Evolutionary conservation across 495 filamentous ascomycete species (phyloP).

Genomic region (Neurospora sp.): DNA sequence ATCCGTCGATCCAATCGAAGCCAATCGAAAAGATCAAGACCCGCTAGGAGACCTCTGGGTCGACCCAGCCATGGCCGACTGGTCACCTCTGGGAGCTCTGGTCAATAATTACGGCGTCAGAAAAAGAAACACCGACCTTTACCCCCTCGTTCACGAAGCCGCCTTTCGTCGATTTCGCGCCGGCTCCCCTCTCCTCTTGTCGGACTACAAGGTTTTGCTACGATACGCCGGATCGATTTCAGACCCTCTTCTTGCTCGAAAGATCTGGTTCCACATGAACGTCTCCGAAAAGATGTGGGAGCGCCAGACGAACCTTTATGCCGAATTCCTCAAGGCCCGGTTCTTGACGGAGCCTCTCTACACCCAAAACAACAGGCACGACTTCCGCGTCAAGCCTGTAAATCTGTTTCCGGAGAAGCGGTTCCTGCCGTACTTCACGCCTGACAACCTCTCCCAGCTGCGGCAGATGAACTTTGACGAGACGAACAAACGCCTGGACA

Average conservation of each 20-base stretch:
- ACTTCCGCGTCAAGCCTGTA: conserved; percentile 20
- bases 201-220: conserved; percentile 24
- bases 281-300: conserved; percentile 1
- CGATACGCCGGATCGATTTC: conserved; percentile 26
- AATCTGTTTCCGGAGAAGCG: conserved; percentile 14
- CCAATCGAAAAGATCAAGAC: conserved; percentile 17
- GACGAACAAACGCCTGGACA: conserved; percentile 3
- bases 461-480: conserved; percentile 8
- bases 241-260: conserved; percentile 10
- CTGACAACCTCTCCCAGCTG: background rate
- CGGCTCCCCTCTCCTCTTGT: conserved; percentile 11
- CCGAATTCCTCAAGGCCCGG: conserved; percentile 26
- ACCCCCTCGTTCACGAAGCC: conserved; percentile 13
- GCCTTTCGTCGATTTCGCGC: conserved; percentile 11
- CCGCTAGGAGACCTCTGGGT: conserved; percentile 11
- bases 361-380: conserved; percentile 18
- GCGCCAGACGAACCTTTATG: conserved; percentile 11
- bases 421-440: background rate
- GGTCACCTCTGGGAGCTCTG: conserved; percentile 11
- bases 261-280: conserved; percentile 12
- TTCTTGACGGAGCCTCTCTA: conserved; percentile 30
- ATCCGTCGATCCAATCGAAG: conserved; percentile 22
- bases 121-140: conserved; percentile 14
- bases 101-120: conserved; percentile 26
- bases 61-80: conserved; percentile 16